Conservation (phyloP, 2,329 filamentous ascomycete species). For the Zymoseptoria crescenta region DNA sequence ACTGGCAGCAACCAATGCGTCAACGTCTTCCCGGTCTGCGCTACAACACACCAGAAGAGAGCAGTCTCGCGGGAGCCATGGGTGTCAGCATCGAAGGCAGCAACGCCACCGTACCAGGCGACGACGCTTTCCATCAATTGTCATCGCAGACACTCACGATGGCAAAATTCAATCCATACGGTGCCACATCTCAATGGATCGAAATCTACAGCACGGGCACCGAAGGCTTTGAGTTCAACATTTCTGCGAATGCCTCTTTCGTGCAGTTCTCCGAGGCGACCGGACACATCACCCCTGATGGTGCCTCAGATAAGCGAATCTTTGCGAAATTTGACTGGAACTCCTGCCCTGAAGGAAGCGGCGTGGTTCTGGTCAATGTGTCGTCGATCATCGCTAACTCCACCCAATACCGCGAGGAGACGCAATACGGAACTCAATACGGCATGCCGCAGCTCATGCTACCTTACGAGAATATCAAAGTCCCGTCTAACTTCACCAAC, state of each 20-base stretch:
- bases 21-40: conserved; percentile 56
- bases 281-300: conserved; percentile 43
- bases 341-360: conserved; percentile 34
- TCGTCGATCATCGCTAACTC: conserved; percentile 40
- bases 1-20: conserved; percentile 65
- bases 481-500: conserved; percentile 45
- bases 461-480: conserved; percentile 44
- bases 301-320: conserved; percentile 45
- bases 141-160: conserved; percentile 48
- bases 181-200: conserved; percentile 48
- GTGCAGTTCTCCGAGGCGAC: conserved; percentile 44
- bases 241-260: conserved; percentile 43
- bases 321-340: conserved; percentile 51
- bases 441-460: conserved; percentile 43
- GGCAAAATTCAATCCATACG: conserved; percentile 52
- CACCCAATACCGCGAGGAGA: conserved; percentile 4
- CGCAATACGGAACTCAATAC: conserved; percentile 35
- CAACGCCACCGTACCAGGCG: conserved; percentile 60
- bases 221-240: conserved; percentile 45
- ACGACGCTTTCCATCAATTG: conserved; percentile 52
- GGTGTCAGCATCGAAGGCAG: conserved; percentile 57
- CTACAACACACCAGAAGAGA: conserved; percentile 52
- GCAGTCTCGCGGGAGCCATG: conserved; percentile 54
- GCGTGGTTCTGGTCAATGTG: conserved; percentile 42
- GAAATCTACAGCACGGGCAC: conserved; percentile 57